Conservation (phyloP, 1,139 yeast species). For the Scheffersomyces insectosa region DNA sequence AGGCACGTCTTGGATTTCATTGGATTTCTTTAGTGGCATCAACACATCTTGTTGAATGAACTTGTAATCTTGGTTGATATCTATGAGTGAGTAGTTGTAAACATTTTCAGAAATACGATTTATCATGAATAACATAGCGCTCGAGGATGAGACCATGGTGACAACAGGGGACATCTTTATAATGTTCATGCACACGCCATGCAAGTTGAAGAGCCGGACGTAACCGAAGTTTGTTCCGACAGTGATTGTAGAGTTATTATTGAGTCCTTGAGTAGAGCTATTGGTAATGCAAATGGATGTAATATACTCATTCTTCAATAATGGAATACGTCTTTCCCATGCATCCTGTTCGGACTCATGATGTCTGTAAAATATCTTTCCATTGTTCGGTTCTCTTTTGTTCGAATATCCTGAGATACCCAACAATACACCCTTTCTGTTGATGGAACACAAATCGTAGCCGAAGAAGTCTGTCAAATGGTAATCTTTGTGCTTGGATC, state of each 20-base stretch:
- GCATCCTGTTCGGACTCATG: conserved; percentile 47
- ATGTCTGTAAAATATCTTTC: conserved; percentile 43
- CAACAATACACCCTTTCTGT: conserved; percentile 63
- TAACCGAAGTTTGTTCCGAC: conserved; percentile 48
- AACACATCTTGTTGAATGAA: conserved; percentile 43
- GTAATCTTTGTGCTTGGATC: conserved; percentile 75
- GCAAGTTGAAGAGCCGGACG: conserved; percentile 39
- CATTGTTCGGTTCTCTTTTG: conserved; percentile 18
- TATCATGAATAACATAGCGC: conserved; percentile 32
- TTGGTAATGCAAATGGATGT: conserved; percentile 40
- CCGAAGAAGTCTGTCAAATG: conserved; percentile 77
- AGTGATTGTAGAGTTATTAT: conserved; percentile 33
- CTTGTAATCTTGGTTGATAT: conserved; percentile 35
- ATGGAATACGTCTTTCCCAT: conserved; percentile 45
- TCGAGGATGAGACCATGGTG: conserved; percentile 36
- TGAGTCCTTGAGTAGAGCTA: conserved; percentile 12
- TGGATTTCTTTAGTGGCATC: conserved; percentile 33
- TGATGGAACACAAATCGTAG: conserved; percentile 76
- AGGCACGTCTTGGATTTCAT: conserved; percentile 22
- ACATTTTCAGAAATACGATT: conserved; percentile 30
- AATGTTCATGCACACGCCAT: conserved; percentile 43
- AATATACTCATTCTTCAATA: conserved; percentile 33
- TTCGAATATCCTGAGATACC: conserved; percentile 45
- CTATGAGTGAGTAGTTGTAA: conserved; percentile 39
- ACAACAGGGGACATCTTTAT: conserved; percentile 42